Percentiles rank a stretch among this genome's conserved stretches.
Evolutionary conservation across 2,329 filamentous ascomycete species (phyloP).

Genomic region (Penicillium aurantiogriseum): DNA sequence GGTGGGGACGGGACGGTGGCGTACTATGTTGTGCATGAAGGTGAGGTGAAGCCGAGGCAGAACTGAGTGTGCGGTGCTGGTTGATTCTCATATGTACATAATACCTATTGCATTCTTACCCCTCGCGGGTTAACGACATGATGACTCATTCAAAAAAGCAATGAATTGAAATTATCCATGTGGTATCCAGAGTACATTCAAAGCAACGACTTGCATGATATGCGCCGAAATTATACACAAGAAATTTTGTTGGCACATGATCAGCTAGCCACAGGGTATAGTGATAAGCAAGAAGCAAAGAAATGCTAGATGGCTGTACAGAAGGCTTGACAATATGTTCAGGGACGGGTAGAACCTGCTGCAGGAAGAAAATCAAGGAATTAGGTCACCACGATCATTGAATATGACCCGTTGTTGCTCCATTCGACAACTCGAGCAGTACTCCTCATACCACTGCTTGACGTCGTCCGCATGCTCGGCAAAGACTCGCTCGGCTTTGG

Average conservation of each 20-base stretch:
- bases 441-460: conserved; percentile 57
- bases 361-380: conserved; percentile 15
- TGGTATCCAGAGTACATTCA: not conserved
- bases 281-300: conserved; percentile 19
- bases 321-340: conserved; percentile 5
- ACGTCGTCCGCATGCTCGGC: conserved; percentile 47
- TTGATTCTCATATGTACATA: conserved; percentile 2
- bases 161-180: not conserved
- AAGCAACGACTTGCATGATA: not conserved
- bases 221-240: conserved; percentile 15
- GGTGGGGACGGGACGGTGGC: conserved; percentile 61
- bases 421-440: conserved; percentile 60
- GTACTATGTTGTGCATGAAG: conserved; percentile 65
- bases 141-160: conserved; percentile 9
- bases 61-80: conserved; percentile 44
- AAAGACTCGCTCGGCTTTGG: conserved; percentile 30
- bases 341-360: not conserved
- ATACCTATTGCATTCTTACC: conserved; percentile 1
- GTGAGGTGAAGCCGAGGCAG: conserved; percentile 63
- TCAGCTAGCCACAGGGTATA: conserved; percentile 31
- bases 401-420: conserved; percentile 39
- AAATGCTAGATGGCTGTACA: conserved; percentile 10
- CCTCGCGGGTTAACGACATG: not conserved
- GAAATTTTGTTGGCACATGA: conserved; percentile 6
- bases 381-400: conserved; percentile 22